Evolutionary conservation across 2,329 filamentous ascomycete species (phyloP).

Genomic region (Xylariaceae sp.): DNA sequence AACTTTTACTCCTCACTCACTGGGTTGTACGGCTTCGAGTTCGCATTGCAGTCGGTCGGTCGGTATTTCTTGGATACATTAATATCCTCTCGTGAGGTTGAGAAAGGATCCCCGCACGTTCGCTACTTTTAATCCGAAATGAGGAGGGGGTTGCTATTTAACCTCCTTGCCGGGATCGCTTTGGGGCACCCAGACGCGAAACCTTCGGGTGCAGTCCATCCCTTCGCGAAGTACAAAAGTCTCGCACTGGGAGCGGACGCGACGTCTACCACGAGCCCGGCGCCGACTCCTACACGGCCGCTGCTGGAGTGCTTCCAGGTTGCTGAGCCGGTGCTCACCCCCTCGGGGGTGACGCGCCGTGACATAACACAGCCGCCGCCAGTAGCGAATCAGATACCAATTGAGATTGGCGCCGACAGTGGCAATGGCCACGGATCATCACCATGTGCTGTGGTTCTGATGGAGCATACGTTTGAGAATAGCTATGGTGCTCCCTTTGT

Average conservation of each 20-base stretch:
- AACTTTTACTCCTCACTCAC: not conserved
- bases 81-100: not conserved
- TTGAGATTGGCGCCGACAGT: conserved; percentile 27
- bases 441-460: conserved; percentile 63
- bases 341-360: conserved; percentile 48
- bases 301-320: conserved; percentile 72
- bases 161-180: conserved; percentile 28
- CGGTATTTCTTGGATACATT: not conserved
- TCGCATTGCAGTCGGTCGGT: not conserved
- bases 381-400: conserved; percentile 30
- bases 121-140: conserved; percentile 7
- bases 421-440: conserved; percentile 36
- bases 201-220: conserved; percentile 27
- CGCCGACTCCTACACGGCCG: conserved; percentile 19
- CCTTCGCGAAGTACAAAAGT: conserved; percentile 34
- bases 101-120: not conserved
- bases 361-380: conserved; percentile 43
- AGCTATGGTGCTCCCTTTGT: conserved; percentile 79
- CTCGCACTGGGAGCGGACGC: conserved; percentile 15
- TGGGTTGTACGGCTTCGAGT: not conserved
- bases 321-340: conserved; percentile 67
- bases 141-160: conserved; percentile 24
- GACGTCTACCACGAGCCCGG: conserved; percentile 17
- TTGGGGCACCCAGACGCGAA: conserved; percentile 29
- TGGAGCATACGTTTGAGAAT: conserved; percentile 73